These are phyloP conservation scores for Monilinia aucupariae DNA, from an alignment of 2,329 filamentous ascomycete species.

Conservation along the genomic window DNA sequence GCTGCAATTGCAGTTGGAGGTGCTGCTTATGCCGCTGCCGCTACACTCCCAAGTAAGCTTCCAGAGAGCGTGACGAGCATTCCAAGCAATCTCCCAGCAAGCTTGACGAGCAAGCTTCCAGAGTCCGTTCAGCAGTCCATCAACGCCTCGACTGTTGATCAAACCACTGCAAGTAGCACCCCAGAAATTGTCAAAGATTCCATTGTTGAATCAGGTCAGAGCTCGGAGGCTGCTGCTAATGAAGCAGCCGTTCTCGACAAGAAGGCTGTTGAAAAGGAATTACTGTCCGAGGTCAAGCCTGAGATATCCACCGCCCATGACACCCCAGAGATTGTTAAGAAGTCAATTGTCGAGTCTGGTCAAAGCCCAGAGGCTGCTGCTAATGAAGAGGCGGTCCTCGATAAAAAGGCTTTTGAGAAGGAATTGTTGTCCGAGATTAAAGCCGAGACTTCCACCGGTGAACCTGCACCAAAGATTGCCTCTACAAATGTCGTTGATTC, in stretches of 20 bases:
- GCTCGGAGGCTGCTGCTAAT: constrained; percentile 67
- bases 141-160: constrained; percentile 35
- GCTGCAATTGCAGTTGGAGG: constrained; percentile 40
- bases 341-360: constrained; percentile 53
- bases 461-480: constrained; percentile 27
- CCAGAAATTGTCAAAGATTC: constrained; percentile 54
- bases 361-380: constrained; percentile 65
- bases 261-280: constrained; percentile 66
- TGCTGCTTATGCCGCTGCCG: constrained; percentile 41
- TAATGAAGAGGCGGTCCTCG: constrained; percentile 61
- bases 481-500: constrained; percentile 38
- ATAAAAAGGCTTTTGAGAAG: constrained; percentile 69
- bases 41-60: constrained; percentile 45
- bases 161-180: constrained; percentile 46
- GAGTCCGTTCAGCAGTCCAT: constrained; percentile 49
- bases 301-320: constrained; percentile 39
- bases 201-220: constrained; percentile 51
- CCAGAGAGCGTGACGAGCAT: constrained; percentile 45
- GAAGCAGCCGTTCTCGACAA: constrained; percentile 68
- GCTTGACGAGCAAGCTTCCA: constrained; percentile 48
- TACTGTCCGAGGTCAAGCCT: constrained; percentile 58
- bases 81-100: constrained; percentile 47
- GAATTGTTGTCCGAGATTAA: constrained; percentile 65
- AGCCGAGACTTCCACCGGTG: constrained; percentile 34
- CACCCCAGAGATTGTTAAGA: constrained; percentile 52